Conservation (phyloP, 108 stramenopile species). For the Nannochloropsis oceanica region DNA sequence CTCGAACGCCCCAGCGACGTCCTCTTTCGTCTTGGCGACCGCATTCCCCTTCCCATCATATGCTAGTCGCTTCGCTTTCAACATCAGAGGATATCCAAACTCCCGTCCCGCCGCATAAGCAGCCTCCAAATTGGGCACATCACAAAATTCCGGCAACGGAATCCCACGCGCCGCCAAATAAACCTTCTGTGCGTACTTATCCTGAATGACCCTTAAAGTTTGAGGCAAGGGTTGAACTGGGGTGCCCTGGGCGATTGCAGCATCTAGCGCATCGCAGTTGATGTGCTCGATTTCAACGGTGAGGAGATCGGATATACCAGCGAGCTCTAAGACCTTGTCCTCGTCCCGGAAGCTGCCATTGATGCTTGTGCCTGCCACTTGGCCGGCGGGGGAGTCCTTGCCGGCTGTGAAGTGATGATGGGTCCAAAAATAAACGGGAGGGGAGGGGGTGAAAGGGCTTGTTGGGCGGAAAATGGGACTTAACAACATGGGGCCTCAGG, state of each 20-base stretch:
- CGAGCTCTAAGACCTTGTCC: slow-evolving; percentile 46
- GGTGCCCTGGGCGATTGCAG: slow-evolving; percentile 58
- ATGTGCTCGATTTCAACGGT: slow-evolving; percentile 99
- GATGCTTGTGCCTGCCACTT: slow-evolving; percentile 41
- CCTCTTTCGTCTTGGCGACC: slow-evolving; percentile 47
- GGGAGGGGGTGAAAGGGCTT: not conserved
- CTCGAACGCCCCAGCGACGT: slow-evolving; percentile 27
- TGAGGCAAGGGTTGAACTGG: slow-evolving; percentile 71
- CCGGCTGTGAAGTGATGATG: not conserved
- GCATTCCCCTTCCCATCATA: slow-evolving; percentile 96
- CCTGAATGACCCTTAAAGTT: slow-evolving; percentile 75
- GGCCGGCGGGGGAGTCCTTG: slow-evolving; percentile 35
- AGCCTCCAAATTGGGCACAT: slow-evolving; percentile 43
- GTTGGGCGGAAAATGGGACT: too few relatives aligned
- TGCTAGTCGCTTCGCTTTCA: slow-evolving; percentile 75
- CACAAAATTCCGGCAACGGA: slow-evolving; percentile 23
- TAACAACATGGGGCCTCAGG: too few relatives aligned
- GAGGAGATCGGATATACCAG: slow-evolving; percentile 55
- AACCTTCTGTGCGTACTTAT: slow-evolving; percentile 82
- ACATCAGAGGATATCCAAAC: slow-evolving; percentile 84
- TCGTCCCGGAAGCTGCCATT: slow-evolving; percentile 67
- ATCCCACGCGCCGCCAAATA: slow-evolving; percentile 37
- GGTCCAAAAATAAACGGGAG: not conserved
- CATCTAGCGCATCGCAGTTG: slow-evolving; percentile 58
- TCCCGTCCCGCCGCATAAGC: slow-evolving; percentile 48